Conservation (phyloP, 768 basidiomycete genomes). For the Peribolospora baueri region DNA sequence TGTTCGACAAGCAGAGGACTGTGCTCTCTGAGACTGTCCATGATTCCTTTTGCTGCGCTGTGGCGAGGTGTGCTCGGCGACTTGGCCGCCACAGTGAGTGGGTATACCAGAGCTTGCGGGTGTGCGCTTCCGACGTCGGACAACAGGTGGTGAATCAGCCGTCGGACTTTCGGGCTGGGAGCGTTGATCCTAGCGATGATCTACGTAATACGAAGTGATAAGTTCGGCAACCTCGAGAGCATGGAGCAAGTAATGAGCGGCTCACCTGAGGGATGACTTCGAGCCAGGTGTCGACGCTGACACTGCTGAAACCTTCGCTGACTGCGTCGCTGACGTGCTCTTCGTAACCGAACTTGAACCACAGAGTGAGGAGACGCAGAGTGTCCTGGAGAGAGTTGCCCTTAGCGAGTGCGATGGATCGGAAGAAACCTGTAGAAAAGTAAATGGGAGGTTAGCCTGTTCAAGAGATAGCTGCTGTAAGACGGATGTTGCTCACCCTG, state of each 20-base stretch:
- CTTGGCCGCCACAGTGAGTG: constrained; percentile 85
- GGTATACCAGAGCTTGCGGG: constrained; percentile 87
- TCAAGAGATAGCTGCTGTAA: background rate
- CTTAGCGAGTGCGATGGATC: constrained; percentile 69
- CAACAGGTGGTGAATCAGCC: constrained; percentile 66
- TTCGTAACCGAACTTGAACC: constrained; percentile 92
- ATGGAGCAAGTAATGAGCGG: background rate
- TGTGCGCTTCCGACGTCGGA: constrained; percentile 87
- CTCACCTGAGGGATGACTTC: constrained; percentile 90
- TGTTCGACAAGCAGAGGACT: constrained; percentile 68
- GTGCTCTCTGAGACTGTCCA: constrained; percentile 82
- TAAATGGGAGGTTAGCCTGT: background rate
- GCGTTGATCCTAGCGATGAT: constrained; percentile 98
- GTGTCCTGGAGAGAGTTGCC: constrained; percentile 87
- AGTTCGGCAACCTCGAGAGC: background rate
- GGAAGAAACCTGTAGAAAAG: constrained; percentile 39
- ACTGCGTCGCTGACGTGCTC: constrained; percentile 76
- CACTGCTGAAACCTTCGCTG: constrained; percentile 56
- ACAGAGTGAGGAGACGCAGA: constrained; percentile 68
- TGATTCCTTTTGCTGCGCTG: constrained; percentile 60
- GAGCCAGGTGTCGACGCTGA: constrained; percentile 93
- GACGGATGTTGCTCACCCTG: constrained; percentile 32
- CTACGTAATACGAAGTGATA: constrained; percentile 22
- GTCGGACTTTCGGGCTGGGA: constrained; percentile 57
- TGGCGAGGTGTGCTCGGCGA: constrained; percentile 64